Evolutionary conservation across 2,329 filamentous ascomycete genomes (phyloP).

Genomic region (Hypoxylon sp.): DNA sequence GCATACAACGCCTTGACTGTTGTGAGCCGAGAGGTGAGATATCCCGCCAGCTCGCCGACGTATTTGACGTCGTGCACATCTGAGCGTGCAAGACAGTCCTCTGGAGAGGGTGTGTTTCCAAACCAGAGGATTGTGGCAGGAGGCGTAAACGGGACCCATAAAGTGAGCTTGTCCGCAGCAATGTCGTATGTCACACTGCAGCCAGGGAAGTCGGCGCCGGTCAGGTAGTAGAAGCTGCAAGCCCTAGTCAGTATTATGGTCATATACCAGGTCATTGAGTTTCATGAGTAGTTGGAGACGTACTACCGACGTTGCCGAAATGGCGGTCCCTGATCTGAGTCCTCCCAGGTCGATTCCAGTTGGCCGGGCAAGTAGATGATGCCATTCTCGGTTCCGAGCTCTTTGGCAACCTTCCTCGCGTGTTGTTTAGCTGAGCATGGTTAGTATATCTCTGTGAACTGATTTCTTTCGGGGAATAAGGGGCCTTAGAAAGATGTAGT

Average conservation of each 20-base stretch:
- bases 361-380: slow-evolving; percentile 71
- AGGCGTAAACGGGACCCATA: slow-evolving; percentile 81
- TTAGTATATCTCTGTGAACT: slow-evolving; percentile 21
- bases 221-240: slow-evolving; percentile 71
- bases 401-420: slow-evolving; percentile 68
- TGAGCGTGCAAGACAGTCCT: slow-evolving; percentile 73
- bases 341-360: slow-evolving; percentile 66
- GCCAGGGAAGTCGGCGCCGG: slow-evolving; percentile 68
- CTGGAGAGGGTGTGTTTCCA: slow-evolving; percentile 71
- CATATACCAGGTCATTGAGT: not conserved
- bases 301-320: slow-evolving; percentile 74
- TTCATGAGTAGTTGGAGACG: slow-evolving; percentile 45
- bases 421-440: slow-evolving; percentile 66
- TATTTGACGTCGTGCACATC: slow-evolving; percentile 81
- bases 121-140: slow-evolving; percentile 74
- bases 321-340: slow-evolving; percentile 70
- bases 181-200: slow-evolving; percentile 72
- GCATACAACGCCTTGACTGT: slow-evolving; percentile 62
- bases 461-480: not conserved
- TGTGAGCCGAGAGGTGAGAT: slow-evolving; percentile 65
- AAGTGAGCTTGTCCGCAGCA: slow-evolving; percentile 72
- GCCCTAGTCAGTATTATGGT: slow-evolving; percentile 20
- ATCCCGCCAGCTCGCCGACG: slow-evolving; percentile 62
- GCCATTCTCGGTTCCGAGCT: slow-evolving; percentile 65
- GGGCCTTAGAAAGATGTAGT: not conserved